These are phyloP conservation scores for Eucalyptus viminalis DNA, from an alignment of 345 rosid genomes.

Conservation along the genomic window DNA sequence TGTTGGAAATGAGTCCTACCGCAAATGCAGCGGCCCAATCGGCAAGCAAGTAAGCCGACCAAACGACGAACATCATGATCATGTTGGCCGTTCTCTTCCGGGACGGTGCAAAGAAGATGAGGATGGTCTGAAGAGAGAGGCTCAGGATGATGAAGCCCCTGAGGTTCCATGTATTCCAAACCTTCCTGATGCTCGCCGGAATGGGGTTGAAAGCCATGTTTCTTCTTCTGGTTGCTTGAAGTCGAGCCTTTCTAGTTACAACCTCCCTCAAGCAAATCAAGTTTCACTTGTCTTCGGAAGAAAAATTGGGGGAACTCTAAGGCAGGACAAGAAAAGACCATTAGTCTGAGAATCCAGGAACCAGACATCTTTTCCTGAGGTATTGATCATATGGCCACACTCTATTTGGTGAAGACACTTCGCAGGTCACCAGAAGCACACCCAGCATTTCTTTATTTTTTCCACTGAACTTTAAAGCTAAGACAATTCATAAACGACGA, in stretches of 20 bases:
- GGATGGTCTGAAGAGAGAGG: conserved; percentile 37
- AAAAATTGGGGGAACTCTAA: neutral
- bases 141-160: conserved; percentile 43
- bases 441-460: neutral
- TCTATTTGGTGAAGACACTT: neutral
- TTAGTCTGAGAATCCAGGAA: neutral
- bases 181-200: conserved; percentile 5
- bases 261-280: neutral
- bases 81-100: conserved; percentile 30
- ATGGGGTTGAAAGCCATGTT: conserved; percentile 6
- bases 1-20: conserved; percentile 42
- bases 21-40: conserved; percentile 50
- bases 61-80: conserved; percentile 17
- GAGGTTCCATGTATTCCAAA: conserved; percentile 49
- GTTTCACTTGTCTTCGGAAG: neutral
- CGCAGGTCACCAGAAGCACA: neutral
- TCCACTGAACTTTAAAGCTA: neutral
- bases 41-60: conserved; percentile 51
- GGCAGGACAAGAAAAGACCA: neutral
- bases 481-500: neutral
- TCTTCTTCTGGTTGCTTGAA: neutral
- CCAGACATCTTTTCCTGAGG: neutral
- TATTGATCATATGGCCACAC: fast-evolving
- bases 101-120: conserved; percentile 34
- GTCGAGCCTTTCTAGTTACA: neutral